Percentiles rank a stretch among this genome's conserved stretches.
Evolutionary conservation across 106 monocot genomes (phyloP).

Genomic region (Vanilla planifolia): DNA sequence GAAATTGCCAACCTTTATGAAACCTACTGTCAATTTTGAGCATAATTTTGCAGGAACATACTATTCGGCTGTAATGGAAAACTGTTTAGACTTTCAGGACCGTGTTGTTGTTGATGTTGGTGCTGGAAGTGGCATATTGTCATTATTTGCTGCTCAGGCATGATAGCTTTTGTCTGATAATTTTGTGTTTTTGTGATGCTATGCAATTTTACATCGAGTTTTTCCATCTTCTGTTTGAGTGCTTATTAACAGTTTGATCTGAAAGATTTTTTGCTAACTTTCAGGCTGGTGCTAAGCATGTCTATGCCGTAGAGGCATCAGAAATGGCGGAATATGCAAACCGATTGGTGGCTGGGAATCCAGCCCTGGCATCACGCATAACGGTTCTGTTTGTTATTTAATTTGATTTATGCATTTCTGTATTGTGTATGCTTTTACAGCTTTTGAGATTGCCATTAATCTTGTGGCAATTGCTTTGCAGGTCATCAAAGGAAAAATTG

Average conservation of each 20-base stretch:
- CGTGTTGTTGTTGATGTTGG: constrained; percentile 99
- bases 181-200: not conserved
- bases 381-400: constrained; percentile 42
- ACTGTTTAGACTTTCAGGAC: constrained; percentile 67
- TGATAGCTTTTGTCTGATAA: constrained; percentile 2
- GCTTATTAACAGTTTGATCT: not conserved
- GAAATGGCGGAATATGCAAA: constrained; percentile 98
- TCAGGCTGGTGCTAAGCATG: constrained; percentile 98
- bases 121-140: constrained; percentile 99
- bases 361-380: constrained; percentile 69
- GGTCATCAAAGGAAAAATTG: constrained; percentile 95
- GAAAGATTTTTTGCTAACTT: not conserved
- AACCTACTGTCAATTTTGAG: constrained; percentile 6
- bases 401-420: not conserved
- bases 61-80: constrained; percentile 93
- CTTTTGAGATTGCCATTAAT: constrained; percentile 2
- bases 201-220: not conserved
- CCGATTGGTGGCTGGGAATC: constrained; percentile 75
- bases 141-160: constrained; percentile 98
- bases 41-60: constrained; percentile 64
- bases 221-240: not conserved
- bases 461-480: constrained; percentile 17
- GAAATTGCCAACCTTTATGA: not conserved
- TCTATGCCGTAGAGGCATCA: constrained; percentile 98
- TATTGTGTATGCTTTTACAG: not conserved